phyloP scores from a whole-genome alignment of 352 stramenopile species.

The Phytophthora uliginosa region DNA sequence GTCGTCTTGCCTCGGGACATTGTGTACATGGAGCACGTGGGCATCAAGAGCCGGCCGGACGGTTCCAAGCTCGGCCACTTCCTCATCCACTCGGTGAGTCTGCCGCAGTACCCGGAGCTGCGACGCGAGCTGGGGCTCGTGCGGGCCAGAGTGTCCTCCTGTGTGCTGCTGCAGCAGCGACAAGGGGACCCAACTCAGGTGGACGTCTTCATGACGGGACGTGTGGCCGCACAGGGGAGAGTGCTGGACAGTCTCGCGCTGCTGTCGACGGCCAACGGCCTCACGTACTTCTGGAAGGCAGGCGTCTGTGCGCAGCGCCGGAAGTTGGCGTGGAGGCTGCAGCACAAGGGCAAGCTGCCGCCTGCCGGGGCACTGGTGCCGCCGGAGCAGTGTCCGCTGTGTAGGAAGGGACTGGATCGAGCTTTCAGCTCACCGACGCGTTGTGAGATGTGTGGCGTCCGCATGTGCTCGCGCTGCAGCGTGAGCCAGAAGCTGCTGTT shows the following conservation, averaged over 20 bases:
- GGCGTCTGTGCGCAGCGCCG: constrained; percentile 31
- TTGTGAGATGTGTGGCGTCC: constrained; percentile 42
- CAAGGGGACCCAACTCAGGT: constrained; percentile 32
- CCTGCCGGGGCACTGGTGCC: constrained; percentile 8
- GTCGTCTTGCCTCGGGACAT: constrained; percentile 46
- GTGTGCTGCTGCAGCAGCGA: constrained; percentile 46
- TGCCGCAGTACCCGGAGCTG: constrained; percentile 46
- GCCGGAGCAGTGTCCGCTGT: constrained; percentile 24
- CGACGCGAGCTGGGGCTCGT: constrained; percentile 42
- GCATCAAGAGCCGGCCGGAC: constrained; percentile 32
- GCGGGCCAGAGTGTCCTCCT: constrained; percentile 51
- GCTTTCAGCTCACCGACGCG: constrained; percentile 30
- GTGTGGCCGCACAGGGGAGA: constrained; percentile 53
- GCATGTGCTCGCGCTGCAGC: constrained; percentile 40
- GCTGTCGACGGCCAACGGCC: constrained; percentile 41
- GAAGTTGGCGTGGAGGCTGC: constrained; percentile 51
- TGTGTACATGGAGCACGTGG: constrained; percentile 42
- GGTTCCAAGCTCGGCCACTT: constrained; percentile 49
- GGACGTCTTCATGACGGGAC: constrained; percentile 58
- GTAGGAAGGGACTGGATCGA: constrained; percentile 20
- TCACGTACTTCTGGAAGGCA: constrained; percentile 49
- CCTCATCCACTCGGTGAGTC: constrained; percentile 55
- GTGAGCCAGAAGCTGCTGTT: constrained; percentile 40
- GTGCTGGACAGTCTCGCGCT: constrained; percentile 54
- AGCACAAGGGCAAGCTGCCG: constrained; percentile 34